Conservation (phyloP, 2,329 filamentous ascomycete genomes). For the Ceratocystis variospora region DNA sequence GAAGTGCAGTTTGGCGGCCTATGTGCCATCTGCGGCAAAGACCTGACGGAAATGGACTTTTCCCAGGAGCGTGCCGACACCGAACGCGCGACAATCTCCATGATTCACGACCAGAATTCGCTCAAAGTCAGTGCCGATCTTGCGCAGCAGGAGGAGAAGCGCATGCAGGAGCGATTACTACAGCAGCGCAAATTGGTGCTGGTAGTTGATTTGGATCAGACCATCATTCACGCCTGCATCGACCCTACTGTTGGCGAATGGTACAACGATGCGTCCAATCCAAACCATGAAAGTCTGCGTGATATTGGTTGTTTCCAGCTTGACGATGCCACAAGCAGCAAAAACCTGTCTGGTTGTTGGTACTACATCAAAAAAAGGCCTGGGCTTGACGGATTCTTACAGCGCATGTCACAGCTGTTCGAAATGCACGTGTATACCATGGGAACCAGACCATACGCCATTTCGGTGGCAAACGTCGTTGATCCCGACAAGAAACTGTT, state of each 20-base stretch:
- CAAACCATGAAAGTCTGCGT: slow-evolving; percentile 81
- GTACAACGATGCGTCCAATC: slow-evolving; percentile 76
- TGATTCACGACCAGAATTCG: slow-evolving; percentile 80
- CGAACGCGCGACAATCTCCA: slow-evolving; percentile 80
- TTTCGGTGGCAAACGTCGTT: slow-evolving; percentile 81
- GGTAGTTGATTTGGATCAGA: slow-evolving; percentile 95
- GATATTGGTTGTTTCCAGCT: slow-evolving; percentile 83
- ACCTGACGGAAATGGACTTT: slow-evolving; percentile 87
- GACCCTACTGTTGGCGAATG: slow-evolving; percentile 94
- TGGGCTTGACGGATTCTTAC: slow-evolving; percentile 66
- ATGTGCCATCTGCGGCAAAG: slow-evolving; percentile 83
- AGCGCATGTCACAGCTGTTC: slow-evolving; percentile 64
- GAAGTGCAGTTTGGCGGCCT: slow-evolving; percentile 82
- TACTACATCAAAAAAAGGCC: slow-evolving; percentile 98
- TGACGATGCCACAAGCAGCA: slow-evolving; percentile 62
- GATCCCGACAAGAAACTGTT: slow-evolving; percentile 84
- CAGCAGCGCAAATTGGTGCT: slow-evolving; percentile 73
- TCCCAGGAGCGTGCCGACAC: slow-evolving; percentile 67
- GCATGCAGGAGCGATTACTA: slow-evolving; percentile 71
- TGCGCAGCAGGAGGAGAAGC: slow-evolving; percentile 68
- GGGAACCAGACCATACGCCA: slow-evolving; percentile 92
- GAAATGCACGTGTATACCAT: slow-evolving; percentile 98
- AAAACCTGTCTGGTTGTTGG: slow-evolving; percentile 59
- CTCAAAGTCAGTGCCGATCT: slow-evolving; percentile 74
- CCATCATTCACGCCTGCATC: slow-evolving; percentile 94